Conservation (phyloP, 306 rosid species). For the Purshia tridentata region DNA sequence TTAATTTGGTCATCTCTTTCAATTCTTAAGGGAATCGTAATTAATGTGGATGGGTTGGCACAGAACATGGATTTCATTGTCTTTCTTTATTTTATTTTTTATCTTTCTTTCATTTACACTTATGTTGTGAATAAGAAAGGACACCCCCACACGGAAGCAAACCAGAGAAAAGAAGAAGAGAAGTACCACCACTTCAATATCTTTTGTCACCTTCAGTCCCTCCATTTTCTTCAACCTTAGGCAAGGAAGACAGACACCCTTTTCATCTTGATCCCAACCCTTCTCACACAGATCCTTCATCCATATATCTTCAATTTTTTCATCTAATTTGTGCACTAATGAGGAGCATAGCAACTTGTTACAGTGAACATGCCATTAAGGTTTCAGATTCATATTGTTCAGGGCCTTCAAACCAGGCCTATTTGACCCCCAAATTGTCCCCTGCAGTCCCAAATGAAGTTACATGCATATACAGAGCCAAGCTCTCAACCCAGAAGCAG, state of each 20-base stretch:
- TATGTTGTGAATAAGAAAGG: constrained; percentile 18
- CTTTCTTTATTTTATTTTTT: constrained; percentile 5
- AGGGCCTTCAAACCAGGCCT: constrained; percentile 51
- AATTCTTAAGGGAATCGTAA: constrained; percentile 14
- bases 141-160: constrained; percentile 30
- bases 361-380: constrained; percentile 76
- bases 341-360: constrained; percentile 86
- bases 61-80: constrained; percentile 25
- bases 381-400: constrained; percentile 88
- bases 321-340: constrained; percentile 28
- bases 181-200: background rate
- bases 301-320: constrained; percentile 5
- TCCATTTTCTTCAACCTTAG: constrained; percentile 23
- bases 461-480: constrained; percentile 51
- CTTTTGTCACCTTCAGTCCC: constrained; percentile 45
- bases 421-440: constrained; percentile 45
- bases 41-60: constrained; percentile 18
- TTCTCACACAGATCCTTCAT: background rate
- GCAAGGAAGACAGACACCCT: constrained; percentile 27
- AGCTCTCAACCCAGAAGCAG: constrained; percentile 37
- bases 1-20: constrained; percentile 10
- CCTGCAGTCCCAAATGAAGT: constrained; percentile 50
- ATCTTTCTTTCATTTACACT: background rate
- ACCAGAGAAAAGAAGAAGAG: constrained; percentile 14
- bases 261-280: constrained; percentile 1